These are phyloP conservation scores for Phytophthora cajani DNA, from an alignment of 352 stramenopile genomes.

Conservation along the genomic window DNA sequence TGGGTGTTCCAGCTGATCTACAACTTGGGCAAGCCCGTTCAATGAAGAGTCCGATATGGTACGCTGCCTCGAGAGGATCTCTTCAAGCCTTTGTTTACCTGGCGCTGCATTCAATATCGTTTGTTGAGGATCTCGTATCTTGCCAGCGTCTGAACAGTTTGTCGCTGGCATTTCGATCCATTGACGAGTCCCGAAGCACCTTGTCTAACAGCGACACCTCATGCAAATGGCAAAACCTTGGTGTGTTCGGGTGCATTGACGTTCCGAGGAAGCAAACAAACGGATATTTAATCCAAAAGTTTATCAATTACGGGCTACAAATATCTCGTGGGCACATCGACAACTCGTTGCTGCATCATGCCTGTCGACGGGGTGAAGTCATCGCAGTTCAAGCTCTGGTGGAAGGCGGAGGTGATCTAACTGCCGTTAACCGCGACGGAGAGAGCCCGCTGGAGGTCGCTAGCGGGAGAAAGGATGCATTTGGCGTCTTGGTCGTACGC, in stretches of 20 bases:
- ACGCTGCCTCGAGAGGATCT: conserved; percentile 49
- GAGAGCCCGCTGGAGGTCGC: conserved; percentile 50
- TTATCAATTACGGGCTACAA: conserved; percentile 47
- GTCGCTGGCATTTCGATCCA: conserved; percentile 28
- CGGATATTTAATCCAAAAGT: conserved; percentile 55
- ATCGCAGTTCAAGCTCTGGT: conserved; percentile 47
- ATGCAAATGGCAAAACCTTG: conserved; percentile 67
- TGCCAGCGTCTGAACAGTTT: conserved; percentile 14
- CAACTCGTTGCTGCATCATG: conserved; percentile 54
- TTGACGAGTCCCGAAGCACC: conserved; percentile 31
- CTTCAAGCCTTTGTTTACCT: conserved; percentile 55
- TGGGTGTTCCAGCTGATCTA: conserved; percentile 52
- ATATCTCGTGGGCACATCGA: conserved; percentile 29
- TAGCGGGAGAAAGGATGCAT: conserved; percentile 47
- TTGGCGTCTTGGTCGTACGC: conserved; percentile 39
- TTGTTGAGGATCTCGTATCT: conserved; percentile 24
- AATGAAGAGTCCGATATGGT: conserved; percentile 50
- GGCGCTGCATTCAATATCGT: conserved; percentile 36
- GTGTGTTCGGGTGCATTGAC: conserved; percentile 59
- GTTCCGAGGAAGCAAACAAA: conserved; percentile 37
- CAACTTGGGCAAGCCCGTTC: conserved; percentile 34
- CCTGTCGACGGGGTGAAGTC: conserved; percentile 41
- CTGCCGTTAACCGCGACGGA: conserved; percentile 31
- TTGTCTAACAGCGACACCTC: conserved; percentile 27
- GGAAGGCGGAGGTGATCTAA: conserved; percentile 43